These are phyloP conservation scores for Chaetomiaceae sp. DNA, from an alignment of 2,329 filamentous ascomycete species.

Conservation along the genomic window DNA sequence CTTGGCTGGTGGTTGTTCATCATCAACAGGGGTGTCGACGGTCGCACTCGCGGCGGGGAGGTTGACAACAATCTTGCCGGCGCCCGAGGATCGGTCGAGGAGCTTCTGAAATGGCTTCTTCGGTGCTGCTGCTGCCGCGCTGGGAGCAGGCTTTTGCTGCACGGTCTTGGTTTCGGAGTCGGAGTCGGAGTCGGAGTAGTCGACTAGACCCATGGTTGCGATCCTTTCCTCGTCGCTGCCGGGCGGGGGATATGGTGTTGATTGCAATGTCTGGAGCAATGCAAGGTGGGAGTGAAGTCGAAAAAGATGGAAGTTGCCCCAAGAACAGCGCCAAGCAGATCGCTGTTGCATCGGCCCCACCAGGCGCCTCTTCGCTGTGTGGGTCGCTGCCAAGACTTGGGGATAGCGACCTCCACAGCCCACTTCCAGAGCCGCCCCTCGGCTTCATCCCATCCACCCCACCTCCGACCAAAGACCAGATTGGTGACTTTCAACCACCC, in stretches of 20 bases:
- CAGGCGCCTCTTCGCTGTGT: too few relatives aligned
- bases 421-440: too few relatives aligned
- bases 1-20: conserved; percentile 63
- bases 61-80: conserved; percentile 76
- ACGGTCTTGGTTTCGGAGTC: conserved; percentile 61
- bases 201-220: conserved; percentile 66
- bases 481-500: too few relatives aligned
- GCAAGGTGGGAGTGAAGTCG: too few relatives aligned
- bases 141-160: conserved; percentile 23
- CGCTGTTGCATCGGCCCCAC: too few relatives aligned
- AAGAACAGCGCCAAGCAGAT: too few relatives aligned
- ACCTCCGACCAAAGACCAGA: too few relatives aligned
- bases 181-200: conserved; percentile 63
- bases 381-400: too few relatives aligned
- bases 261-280: too few relatives aligned
- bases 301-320: too few relatives aligned
- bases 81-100: conserved; percentile 68
- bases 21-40: conserved; percentile 31
- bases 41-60: conserved; percentile 55
- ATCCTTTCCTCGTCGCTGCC: background rate
- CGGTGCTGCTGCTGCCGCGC: conserved; percentile 33
- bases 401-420: too few relatives aligned
- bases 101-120: conserved; percentile 72
- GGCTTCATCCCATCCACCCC: too few relatives aligned
- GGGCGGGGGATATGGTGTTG: background rate